phyloP scores from a whole-genome alignment of 176 grass and related monocot species.

The Oryza australiensis region DNA sequence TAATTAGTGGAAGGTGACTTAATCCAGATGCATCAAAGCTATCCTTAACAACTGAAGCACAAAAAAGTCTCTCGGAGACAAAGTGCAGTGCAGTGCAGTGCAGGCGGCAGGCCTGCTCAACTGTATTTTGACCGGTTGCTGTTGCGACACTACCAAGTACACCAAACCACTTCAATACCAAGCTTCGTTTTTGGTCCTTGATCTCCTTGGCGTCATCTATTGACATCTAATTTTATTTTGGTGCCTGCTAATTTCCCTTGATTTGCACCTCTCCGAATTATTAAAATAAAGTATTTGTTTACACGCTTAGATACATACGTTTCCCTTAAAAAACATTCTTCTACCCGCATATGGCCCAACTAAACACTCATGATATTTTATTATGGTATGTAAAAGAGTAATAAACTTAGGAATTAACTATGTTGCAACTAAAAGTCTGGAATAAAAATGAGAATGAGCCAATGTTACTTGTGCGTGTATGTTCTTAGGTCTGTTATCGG shows the following conservation, averaged over 20 bases:
- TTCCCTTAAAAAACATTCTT: too few species aligned
- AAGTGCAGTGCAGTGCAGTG: neutral
- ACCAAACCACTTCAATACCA: neutral
- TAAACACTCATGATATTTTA: too few species aligned
- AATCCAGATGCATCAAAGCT: neutral
- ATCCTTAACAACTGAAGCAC: neutral
- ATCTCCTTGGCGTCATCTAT: neutral
- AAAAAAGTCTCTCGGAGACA: neutral
- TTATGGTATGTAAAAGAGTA: too few species aligned
- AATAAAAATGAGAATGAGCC: too few species aligned
- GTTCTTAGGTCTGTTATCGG: too few species aligned
- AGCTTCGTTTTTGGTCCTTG: neutral
- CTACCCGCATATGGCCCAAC: too few species aligned
- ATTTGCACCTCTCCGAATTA: too few species aligned
- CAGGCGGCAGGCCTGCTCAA: neutral
- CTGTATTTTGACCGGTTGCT: constrained; percentile 13
- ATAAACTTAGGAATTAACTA: too few species aligned
- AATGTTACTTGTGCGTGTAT: too few species aligned
- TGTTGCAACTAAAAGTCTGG: too few species aligned
- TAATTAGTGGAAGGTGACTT: constrained; percentile 5
- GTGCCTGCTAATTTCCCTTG: neutral
- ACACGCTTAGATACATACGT: too few species aligned
- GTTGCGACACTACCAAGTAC: neutral
- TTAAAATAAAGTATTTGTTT: too few species aligned
- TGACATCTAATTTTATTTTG: neutral